A percentile compares a stretch with the other conserved stretches of the same genome.
These are phyloP conservation scores for Pseudoperonospora humuli DNA, from an alignment of 352 stramenopile genomes.

Conservation along the genomic window DNA sequence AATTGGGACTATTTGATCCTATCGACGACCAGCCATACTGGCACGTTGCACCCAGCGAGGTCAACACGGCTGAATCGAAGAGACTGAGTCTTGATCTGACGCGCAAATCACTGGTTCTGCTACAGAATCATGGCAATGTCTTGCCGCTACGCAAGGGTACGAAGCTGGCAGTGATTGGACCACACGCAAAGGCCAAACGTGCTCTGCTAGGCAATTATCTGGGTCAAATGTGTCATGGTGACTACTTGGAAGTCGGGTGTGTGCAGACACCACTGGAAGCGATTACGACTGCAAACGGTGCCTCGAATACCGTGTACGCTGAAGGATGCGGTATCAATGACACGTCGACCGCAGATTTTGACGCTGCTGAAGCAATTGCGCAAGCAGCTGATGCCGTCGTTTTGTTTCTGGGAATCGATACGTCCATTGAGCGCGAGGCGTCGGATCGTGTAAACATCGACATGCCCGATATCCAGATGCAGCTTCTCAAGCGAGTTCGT, in stretches of 20 bases:
- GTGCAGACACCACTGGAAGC: constrained; percentile 67
- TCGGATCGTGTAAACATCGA: constrained; percentile 68
- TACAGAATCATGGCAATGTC: constrained; percentile 82
- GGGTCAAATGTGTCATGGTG: constrained; percentile 74
- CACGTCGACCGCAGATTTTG: constrained; percentile 49
- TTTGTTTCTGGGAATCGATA: constrained; percentile 80
- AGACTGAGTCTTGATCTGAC: constrained; percentile 63
- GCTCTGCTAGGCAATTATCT: constrained; percentile 83
- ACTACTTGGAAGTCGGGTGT: constrained; percentile 57
- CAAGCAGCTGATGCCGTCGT: constrained; percentile 47
- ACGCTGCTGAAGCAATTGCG: constrained; percentile 32
- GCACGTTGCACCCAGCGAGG: constrained; percentile 53
- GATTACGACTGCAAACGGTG: constrained; percentile 36
- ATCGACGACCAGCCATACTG: constrained; percentile 80
- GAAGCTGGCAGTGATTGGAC: constrained; percentile 74
- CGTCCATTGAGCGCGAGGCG: constrained; percentile 65
- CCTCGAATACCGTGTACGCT: constrained; percentile 29
- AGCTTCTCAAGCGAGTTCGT: constrained; percentile 65
- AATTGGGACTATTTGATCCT: constrained; percentile 88
- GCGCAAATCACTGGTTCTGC: constrained; percentile 87
- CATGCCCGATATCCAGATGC: constrained; percentile 62
- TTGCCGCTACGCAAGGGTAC: constrained; percentile 57
- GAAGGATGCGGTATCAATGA: constrained; percentile 55
- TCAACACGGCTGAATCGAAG: constrained; percentile 61
- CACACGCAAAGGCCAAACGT: constrained; percentile 51